phyloP scores from a whole-genome alignment of 306 rosid species.

The Corylus avellana region DNA sequence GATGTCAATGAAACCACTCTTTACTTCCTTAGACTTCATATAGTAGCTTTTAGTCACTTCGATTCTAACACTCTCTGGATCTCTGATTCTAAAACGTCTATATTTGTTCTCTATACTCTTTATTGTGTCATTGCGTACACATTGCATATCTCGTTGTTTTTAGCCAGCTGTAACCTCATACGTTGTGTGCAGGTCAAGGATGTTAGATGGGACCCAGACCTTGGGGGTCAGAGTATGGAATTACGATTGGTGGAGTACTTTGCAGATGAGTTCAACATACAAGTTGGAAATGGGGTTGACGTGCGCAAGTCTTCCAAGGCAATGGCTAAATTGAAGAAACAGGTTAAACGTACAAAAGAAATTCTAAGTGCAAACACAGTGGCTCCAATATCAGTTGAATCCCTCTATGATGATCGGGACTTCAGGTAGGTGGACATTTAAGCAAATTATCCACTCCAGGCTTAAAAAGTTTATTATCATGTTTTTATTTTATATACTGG shows the following conservation, averaged over 20 bases:
- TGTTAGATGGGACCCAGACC: constrained; percentile 89
- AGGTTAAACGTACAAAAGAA: constrained; percentile 96
- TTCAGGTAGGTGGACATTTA: constrained; percentile 63
- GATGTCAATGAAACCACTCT: not conserved
- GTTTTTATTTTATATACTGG: not conserved
- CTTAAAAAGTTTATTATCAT: not conserved
- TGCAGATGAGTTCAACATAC: constrained; percentile 84
- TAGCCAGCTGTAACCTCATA: constrained; percentile 9
- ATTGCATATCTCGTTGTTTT: constrained; percentile 14
- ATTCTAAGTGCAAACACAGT: constrained; percentile 91
- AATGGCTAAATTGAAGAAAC: constrained; percentile 97
- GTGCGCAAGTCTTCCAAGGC: constrained; percentile 88
- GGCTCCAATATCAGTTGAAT: constrained; percentile 97
- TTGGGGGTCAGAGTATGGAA: constrained; percentile 94
- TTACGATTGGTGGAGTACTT: constrained; percentile 84
- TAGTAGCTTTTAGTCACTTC: not conserved
- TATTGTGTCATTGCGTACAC: not conserved
- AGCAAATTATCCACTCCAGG: not conserved
- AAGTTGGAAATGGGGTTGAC: constrained; percentile 83
- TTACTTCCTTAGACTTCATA: not conserved
- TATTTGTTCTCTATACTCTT: not conserved
- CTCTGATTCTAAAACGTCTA: not conserved
- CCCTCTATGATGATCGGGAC: constrained; percentile 78
- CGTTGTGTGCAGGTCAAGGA: constrained; percentile 78
- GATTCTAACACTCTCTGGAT: too few relatives aligned